phyloP scores from a whole-genome alignment of 2,329 filamentous ascomycete species.

The Plectosphaerella sp. region DNA sequence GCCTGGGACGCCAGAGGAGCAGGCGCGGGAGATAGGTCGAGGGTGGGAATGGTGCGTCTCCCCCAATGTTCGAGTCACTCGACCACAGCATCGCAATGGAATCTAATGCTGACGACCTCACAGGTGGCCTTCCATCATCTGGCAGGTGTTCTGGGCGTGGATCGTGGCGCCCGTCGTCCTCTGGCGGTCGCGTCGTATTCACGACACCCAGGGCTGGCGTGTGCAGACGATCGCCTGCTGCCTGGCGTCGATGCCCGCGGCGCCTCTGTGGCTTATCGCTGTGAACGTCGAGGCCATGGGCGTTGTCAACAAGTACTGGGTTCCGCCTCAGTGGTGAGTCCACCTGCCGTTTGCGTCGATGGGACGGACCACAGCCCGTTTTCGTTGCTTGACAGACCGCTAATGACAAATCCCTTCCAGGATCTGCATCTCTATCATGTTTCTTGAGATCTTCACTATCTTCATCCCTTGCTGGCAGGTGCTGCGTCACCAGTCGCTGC shows the following conservation, averaged over 20 bases:
- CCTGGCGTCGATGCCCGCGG: conserved; percentile 53
- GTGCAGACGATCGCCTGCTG: conserved; percentile 54
- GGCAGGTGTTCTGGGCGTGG: conserved; percentile 63
- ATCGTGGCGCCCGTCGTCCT: conserved; percentile 57
- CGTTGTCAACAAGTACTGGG: conserved; percentile 47
- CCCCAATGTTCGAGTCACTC: neutral
- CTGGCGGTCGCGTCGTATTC: conserved; percentile 55
- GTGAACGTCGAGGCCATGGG: conserved; percentile 47
- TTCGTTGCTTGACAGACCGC: neutral
- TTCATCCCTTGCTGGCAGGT: conserved; percentile 60
- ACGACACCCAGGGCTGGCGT: conserved; percentile 64
- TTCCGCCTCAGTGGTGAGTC: conserved; percentile 59
- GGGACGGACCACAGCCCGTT: neutral
- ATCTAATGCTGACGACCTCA: no score
- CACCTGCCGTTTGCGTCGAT: neutral
- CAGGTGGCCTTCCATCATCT: conserved; percentile 58
- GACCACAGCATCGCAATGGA: no score
- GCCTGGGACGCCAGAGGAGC: conserved; percentile 46
- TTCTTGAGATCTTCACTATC: conserved; percentile 60
- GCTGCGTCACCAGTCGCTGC: conserved; percentile 35
- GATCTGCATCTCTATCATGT: conserved; percentile 56
- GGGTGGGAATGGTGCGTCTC: conserved; percentile 60
- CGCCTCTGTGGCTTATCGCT: conserved; percentile 64
- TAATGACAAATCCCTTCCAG: conserved; percentile 20
- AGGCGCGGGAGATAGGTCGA: conserved; percentile 36